These are phyloP conservation scores for Mycena leptocephala DNA, from an alignment of 768 basidiomycete genomes.

Conservation along the genomic window DNA sequence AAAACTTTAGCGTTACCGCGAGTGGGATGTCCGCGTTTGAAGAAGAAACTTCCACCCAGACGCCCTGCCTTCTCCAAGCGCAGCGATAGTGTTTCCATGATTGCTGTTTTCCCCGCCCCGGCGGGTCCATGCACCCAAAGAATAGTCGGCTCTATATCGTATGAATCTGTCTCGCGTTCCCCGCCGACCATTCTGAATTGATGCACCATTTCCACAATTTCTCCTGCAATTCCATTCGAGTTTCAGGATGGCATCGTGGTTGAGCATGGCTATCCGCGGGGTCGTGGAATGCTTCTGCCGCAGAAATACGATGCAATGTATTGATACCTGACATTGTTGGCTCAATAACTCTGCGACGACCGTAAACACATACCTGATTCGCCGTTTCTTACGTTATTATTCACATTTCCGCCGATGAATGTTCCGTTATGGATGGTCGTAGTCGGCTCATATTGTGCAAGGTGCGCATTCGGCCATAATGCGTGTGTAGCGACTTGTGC, in stretches of 20 bases:
- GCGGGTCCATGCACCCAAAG: neutral
- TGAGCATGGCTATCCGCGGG: neutral
- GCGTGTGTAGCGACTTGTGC: neutral
- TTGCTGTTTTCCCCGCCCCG: conserved; percentile 2
- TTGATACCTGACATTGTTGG: neutral
- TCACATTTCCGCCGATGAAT: conserved; percentile 10
- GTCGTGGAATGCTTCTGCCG: neutral
- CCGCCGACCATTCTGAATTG: neutral
- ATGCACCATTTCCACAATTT: neutral
- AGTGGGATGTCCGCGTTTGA: neutral
- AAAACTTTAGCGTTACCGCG: neutral
- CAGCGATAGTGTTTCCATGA: neutral
- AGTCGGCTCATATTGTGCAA: neutral
- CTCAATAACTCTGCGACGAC: neutral
- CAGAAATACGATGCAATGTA: neutral
- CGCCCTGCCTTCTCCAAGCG: neutral
- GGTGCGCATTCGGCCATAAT: neutral
- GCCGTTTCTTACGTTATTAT: neutral
- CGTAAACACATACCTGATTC: neutral
- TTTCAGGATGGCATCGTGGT: conserved; percentile 2
- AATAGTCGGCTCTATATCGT: too few species aligned
- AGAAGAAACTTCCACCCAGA: neutral
- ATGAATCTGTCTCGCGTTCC: neutral
- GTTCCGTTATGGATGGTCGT: conserved; percentile 1
- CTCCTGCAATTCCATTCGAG: neutral